Evolutionary conservation across 75 land plant species (phyloP), one percentile per base, ranked within the genome.

Genomic region (Azolla pinnata): DNA sequence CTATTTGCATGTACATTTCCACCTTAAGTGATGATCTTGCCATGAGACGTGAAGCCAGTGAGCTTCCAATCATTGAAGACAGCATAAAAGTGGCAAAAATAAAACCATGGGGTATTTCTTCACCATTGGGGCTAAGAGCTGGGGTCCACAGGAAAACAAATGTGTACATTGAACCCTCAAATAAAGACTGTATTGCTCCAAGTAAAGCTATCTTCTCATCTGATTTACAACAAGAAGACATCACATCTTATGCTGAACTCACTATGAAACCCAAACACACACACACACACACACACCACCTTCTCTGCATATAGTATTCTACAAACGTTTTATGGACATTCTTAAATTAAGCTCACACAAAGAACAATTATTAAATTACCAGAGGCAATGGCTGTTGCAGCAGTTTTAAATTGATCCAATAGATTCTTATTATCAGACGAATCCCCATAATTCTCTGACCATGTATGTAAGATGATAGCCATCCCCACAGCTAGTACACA

Each of bases 161-260:
- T 4, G 76, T 53, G 62, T 92, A 92, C 97, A 92, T 92, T 28
- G 97, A 88, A 34, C 96, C 97, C 62, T 92, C 97, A 70, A 92
- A 92, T 31, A 92, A 56, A 4, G 97, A 91, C 67, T 91, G 73
- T 21, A 74, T 74, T 30, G 77, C 77, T 32, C 73, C 73, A 5
- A 74, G 48, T 20, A 74, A 57, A 0, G 77, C 73, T 55, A 74
- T 74, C 40, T 74, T 74, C 19, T 74, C 77, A 74, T 74, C 77
- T 73, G 54, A n/a, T n/a, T n/a, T n/a, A n/a, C n/a, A n/a, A n/a
- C n/a, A n/a, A n/a, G n/a, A n/a, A n/a, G n/a, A n/a, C n/a, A n/a
- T n/a, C n/a, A n/a, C n/a, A n/a, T n/a, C n/a, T n/a, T n/a, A n/a
- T n/a, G n/a, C n/a, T n/a, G n/a, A n/a, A n/a, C n/a, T n/a, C n/a